Evolutionary conservation across 2,329 filamentous ascomycete genomes (phyloP), one percentile per base, ranked within the genome.

Genomic region (Aspergillus awamori): DNA sequence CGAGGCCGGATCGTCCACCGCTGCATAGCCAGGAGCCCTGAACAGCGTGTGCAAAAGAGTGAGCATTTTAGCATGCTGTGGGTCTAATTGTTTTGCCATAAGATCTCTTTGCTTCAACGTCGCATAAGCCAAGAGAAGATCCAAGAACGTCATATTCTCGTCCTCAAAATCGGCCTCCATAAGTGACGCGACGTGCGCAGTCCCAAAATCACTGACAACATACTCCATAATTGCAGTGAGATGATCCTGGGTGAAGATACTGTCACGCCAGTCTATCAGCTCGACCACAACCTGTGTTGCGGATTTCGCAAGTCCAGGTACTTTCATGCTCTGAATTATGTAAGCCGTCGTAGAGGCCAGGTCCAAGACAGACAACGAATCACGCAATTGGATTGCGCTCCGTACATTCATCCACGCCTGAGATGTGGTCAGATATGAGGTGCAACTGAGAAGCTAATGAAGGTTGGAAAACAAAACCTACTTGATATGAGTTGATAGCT

Each of bases 131-230:
- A 79, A 65, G 8, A 80, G 59, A 20, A 80, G 74, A 28, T 79
- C 77, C 58, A 79, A 62, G 54, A 77, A 79, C 8, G 72, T 68
- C 72, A 78, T 75, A 30, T 72, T 71, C 4, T 79, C 77, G 8
- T 71, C 65, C 24, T 74, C 77, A 52, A 74, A 76, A 47, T 77
- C 72, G 8, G 72, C 75, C 15, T 75, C 70, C 24, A 74, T 65
- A 4, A 79, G 65, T 5, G 70, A 69, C 22, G 71, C 51, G 20
- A 76, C 68, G 54, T 75, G 73, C 8, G 69, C 60, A 33, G 74
- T 70, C 5, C 76, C 76, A 38, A 69, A 63, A 48, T 75, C 65
- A 10, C 75, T 71, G 22, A 74, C 68, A 28, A 78, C 68, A 55
- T 74, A 77, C 4, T 74, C 69, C 22, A 77, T 53, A 20, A 74